phyloP scores from a whole-genome alignment of 768 basidiomycete genomes.

The Suillus brevipes region DNA sequence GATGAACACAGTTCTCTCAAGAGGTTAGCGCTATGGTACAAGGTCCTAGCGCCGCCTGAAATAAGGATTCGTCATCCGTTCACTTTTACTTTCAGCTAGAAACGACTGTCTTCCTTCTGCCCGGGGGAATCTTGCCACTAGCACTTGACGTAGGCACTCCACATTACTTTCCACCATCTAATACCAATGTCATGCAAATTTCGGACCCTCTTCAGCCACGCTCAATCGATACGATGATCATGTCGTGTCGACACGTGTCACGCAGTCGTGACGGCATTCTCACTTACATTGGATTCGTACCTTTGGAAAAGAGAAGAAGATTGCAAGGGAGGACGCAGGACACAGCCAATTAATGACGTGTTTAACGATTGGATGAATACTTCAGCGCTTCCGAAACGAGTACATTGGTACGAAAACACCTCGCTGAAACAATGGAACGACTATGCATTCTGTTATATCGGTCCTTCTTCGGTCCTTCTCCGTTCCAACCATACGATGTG shows the following conservation, averaged over 20 bases:
- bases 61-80: background rate
- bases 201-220: background rate
- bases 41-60: too few relatives aligned
- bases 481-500: too few relatives aligned
- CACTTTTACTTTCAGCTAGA: background rate
- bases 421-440: background rate
- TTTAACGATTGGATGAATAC: conserved; percentile 35
- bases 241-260: background rate
- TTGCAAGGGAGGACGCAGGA: conserved; percentile 37
- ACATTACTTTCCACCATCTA: background rate
- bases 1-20: too few relatives aligned
- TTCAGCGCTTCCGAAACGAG: background rate
- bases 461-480: background rate
- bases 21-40: too few relatives aligned
- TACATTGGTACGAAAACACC: background rate
- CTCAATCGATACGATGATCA: background rate
- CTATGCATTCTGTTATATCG: background rate
- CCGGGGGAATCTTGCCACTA: background rate
- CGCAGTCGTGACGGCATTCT: conserved; percentile 42
- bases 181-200: background rate
- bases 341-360: conserved; percentile 50
- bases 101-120: background rate
- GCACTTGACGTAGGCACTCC: background rate
- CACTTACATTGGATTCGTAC: conserved; percentile 49
- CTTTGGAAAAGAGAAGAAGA: conserved; percentile 45